Evolutionary conservation across 495 filamentous ascomycete species (phyloP), one percentile per base, ranked within the genome.

Genomic region (Aspergillus nanangensis): DNA sequence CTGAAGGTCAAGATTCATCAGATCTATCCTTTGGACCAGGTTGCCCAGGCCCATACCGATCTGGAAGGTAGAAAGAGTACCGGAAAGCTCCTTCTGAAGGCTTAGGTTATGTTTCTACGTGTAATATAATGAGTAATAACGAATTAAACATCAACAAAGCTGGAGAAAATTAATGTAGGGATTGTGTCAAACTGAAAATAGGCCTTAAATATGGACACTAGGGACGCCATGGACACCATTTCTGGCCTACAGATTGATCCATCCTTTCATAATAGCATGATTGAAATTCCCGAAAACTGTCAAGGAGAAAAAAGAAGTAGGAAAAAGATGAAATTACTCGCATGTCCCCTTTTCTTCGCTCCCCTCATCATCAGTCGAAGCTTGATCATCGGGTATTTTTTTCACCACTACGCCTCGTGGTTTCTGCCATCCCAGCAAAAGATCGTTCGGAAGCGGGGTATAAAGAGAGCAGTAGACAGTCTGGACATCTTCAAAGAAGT

Each of bases 31-130:
- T 65, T 97, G 38, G 75, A 79, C 60, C 84, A 96, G 22, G 80
- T 88, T 17, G 79, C 67, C 17, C 72, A 78, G 51, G 90, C 88
- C 21, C 91, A 96, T 54, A 69, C 58, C 49, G 93, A 96, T 67
- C 66, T 97, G 22, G 88, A 94, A 64, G 78, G 86, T 20, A 70
- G 91, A 41, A 86, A 84, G 70, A 90, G 88, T 0, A 92, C 81
- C 25, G 92, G 93, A 13, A 97, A 95, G 75, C 56, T 65, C 15
- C 61, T 74, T 19, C 27, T 74, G 41, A 67, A 57, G 25, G 25
- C 11, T 7, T 29, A 29, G 11, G 11, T 5, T 29, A 29, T 29
- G 25, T 29, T 29, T n/a, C n/a, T n/a, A n/a, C n/a, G n/a, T n/a
- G n/a, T n/a, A n/a, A n/a, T n/a, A n/a, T n/a, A n/a, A n/a, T n/a